A percentile compares a stretch with the other conserved stretches of the same genome.
Conservation (phyloP, 495 filamentous ascomycete genomes). For the Xylaria nigripes region DNA sequence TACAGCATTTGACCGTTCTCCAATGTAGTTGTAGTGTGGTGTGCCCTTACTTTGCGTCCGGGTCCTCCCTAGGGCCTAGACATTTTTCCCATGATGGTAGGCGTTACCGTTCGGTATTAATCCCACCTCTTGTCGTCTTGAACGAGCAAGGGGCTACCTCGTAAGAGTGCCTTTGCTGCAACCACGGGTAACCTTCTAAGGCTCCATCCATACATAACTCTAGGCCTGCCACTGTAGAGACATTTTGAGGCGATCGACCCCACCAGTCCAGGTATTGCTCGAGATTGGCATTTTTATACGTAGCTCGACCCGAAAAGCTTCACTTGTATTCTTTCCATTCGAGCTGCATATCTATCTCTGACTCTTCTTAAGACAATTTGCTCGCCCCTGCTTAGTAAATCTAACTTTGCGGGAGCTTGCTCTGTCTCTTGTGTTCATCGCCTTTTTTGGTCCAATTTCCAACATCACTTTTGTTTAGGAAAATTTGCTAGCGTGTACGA, state of each 20-base stretch:
- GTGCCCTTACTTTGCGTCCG: slow-evolving; percentile 37
- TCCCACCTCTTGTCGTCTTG: slow-evolving; percentile 40
- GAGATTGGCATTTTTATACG: slow-evolving; percentile 24
- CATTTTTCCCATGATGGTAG: slow-evolving; percentile 40
- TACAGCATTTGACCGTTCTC: slow-evolving; percentile 12
- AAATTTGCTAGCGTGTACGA: background rate
- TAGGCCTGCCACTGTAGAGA: slow-evolving; percentile 31
- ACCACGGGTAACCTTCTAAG: slow-evolving; percentile 33
- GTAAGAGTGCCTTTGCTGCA: slow-evolving; percentile 36
- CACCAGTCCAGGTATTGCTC: slow-evolving; percentile 28
- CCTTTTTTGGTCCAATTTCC: background rate
- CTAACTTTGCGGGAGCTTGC: background rate
- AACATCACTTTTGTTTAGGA: background rate
- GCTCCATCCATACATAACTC: slow-evolving; percentile 36
- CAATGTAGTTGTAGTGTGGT: slow-evolving; percentile 31
- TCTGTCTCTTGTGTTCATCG: background rate
- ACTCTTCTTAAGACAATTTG: background rate
- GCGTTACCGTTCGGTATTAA: slow-evolving; percentile 43
- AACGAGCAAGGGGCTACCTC: slow-evolving; percentile 34
- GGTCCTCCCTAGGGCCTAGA: slow-evolving; percentile 42
- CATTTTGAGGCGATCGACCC: slow-evolving; percentile 32
- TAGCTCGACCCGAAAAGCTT: slow-evolving; percentile 17
- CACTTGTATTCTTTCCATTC: slow-evolving; percentile 13
- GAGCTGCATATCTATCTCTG: slow-evolving; percentile 18
- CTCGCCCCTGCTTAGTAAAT: background rate